Conservation (phyloP, 306 rosid genomes). For the Medicago arabica region DNA sequence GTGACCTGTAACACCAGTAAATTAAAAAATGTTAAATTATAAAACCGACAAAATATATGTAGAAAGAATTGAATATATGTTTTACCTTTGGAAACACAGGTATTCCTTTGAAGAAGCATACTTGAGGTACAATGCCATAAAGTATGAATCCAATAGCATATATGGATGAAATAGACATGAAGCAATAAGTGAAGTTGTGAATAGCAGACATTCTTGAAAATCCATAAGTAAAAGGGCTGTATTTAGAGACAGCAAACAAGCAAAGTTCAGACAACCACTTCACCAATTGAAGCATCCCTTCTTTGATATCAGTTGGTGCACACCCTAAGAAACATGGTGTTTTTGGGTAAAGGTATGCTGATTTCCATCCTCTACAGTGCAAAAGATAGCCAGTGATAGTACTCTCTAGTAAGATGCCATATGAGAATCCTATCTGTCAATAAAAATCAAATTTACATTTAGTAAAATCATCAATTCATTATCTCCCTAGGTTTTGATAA, state of each 20-base stretch:
- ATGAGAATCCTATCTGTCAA: slow-evolving; percentile 52
- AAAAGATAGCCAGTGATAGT: slow-evolving; percentile 45
- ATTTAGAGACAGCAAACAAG: slow-evolving; percentile 43
- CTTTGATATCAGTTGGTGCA: slow-evolving; percentile 52
- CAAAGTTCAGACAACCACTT: slow-evolving; percentile 50
- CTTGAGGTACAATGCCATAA: slow-evolving; percentile 53
- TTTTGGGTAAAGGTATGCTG: slow-evolving; percentile 50
- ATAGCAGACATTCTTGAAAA: slow-evolving; percentile 41
- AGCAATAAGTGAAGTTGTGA: slow-evolving; percentile 41
- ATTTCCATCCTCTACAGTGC: slow-evolving; percentile 54
- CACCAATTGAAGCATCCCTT: slow-evolving; percentile 49
- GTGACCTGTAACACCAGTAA: slow-evolving; percentile 30
- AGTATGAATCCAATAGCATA: slow-evolving; percentile 41
- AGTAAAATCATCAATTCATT: not conserved
- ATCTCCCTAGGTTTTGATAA: too few relatives aligned
- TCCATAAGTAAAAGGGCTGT: slow-evolving; percentile 50
- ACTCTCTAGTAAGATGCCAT: slow-evolving; percentile 48
- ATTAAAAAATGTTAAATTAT: not conserved
- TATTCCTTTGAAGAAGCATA: slow-evolving; percentile 52
- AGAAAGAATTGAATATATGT: not conserved
- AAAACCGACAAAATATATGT: too few relatives aligned
- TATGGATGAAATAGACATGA: slow-evolving; percentile 32
- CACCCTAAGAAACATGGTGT: slow-evolving; percentile 55
- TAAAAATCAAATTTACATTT: not conserved
- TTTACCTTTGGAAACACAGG: slow-evolving; percentile 48